Evolutionary conservation across 75 land plant species (phyloP), one percentile per base, ranked within the genome.

Genomic region (Selaginella tamariscina): DNA sequence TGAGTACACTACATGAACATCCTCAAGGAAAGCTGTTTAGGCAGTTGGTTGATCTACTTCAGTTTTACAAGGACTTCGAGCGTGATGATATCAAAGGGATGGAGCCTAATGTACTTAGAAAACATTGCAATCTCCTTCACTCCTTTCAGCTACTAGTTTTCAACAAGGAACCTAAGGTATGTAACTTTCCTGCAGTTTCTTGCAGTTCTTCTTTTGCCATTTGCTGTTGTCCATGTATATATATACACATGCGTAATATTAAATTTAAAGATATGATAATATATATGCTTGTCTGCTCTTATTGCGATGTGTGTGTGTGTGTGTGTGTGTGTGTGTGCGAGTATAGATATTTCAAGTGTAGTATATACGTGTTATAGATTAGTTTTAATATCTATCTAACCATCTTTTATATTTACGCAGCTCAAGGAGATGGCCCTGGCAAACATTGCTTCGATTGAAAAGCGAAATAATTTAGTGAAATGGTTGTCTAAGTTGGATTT

Each of bases 51-150:
- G 99, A 94, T 54, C 73, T 94, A 68, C 84, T 94, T 28, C 91
- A 85, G 70, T 94, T 89, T 62, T 94, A 94, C 70, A 88, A 87
- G 66, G 77, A 74, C 18, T 94, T 91, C 81, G 99, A 94, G 74
- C 89, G 89, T 56, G 73, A 90, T 73, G 99, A 94, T 76, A 91
- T 87, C 74, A 74, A 64, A 64, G 99, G 99, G 30, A 79, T 79
- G 5, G 97, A 91, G 69, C 96, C 84, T 70, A 82, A 90, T 79
- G 96, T 90, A 32, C 79, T 90, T 5, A 83, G 77, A 54, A 65
- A 80, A 72, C 96, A 94, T 70, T 85, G 89, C 64, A 80, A 82
- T 32, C 81, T 83, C 9, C 32, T 90, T 11, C 91, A 83, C 63
- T 82, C 88, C 54, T 88, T 94, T 33, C 91, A 90, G 78, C 73